Base-by-base conservation (phyloP, 495 filamentous ascomycete species). In the Cercophora sp. region DNA sequence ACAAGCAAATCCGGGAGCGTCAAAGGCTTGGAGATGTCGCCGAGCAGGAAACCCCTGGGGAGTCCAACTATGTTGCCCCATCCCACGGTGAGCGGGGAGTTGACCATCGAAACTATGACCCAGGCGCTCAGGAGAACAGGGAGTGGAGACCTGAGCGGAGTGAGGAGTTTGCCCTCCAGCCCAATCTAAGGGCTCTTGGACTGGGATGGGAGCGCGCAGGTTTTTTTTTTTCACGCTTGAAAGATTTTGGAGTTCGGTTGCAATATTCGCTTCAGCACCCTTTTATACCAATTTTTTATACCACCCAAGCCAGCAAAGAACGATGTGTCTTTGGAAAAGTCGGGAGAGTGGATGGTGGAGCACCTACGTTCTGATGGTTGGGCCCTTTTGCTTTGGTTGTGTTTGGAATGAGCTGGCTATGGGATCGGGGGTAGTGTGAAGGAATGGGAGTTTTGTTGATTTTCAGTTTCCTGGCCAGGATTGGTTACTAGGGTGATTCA, bases 51-150 rank as follows among this genome's bases (percentile, higher is more conserved):
- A 52, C 69, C 79, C 5, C 61, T 82, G 1, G 77, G 75, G 20
- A 78, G 75, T 50, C 77, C 77, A 5, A 68, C 68, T 1, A 71
- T 68, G 8, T 22, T 61, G 32, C 55, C 51, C 48, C 25, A 23
- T 67, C 24, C 64, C 8, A 60, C 67, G 10, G 65, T 64, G 16
- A 79, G 74, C 23, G 86, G 87, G 0, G 90, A 94, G 56, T 68
- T 95, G 31, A 85, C 81, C 23, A 84, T 96, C 51, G 89, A 96
- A 72, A 96, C 90, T 8, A 93, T 96, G 90, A 77, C 83, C 42
- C 89, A 96, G 70, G 89, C 91, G 18, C 73, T 92, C 66, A 73
- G 85, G 66, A 83, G 86, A 69, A 93, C 88, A 3, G 86, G 82
- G 8, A 92, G 87, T 69, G 85, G 87, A 16, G 91, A 96, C 63